Evolutionary conservation across 805 yeast genomes (phyloP).

Genomic region (Saccharomycopsis capsularis): DNA sequence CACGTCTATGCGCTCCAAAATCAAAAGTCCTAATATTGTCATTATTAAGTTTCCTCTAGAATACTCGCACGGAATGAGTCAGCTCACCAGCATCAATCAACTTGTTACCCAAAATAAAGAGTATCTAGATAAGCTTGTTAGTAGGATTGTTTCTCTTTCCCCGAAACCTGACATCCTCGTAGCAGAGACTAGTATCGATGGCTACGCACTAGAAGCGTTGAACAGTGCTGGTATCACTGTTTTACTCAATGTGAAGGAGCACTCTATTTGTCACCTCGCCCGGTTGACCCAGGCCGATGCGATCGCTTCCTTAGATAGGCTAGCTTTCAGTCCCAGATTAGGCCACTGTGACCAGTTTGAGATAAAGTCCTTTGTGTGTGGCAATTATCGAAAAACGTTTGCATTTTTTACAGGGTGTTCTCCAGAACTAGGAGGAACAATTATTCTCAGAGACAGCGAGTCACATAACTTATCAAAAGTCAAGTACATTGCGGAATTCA

Average conservation of each 20-base stretch:
- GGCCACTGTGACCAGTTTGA: conserved; percentile 73
- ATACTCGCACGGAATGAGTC: conserved; percentile 56
- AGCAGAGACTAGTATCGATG: conserved; percentile 73
- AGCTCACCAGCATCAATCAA: conserved; percentile 71
- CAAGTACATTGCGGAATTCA: conserved; percentile 72
- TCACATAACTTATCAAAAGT: conserved; percentile 53
- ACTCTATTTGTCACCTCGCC: conserved; percentile 71
- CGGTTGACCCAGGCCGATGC: conserved; percentile 78
- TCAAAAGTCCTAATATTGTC: conserved; percentile 67
- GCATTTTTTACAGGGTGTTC: conserved; percentile 73
- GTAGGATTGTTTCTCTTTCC: conserved; percentile 58
- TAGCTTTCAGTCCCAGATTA: conserved; percentile 61
- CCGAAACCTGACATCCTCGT: conserved; percentile 67
- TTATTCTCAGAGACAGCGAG: conserved; percentile 73
- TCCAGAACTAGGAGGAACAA: conserved; percentile 68
- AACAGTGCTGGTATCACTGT: conserved; percentile 75
- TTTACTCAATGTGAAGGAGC: conserved; percentile 71
- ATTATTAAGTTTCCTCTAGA: conserved; percentile 85
- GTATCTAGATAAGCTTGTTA: conserved; percentile 72
- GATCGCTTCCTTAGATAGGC: conserved; percentile 75
- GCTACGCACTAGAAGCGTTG: conserved; percentile 66
- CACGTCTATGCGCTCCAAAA: conserved; percentile 60
- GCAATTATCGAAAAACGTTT: conserved; percentile 57
- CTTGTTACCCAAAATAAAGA: conserved; percentile 83
- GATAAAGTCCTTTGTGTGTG: conserved; percentile 56